Base-by-base conservation (phyloP, 352 stramenopile genomes). In the Elongisporangium prolatum region DNA sequence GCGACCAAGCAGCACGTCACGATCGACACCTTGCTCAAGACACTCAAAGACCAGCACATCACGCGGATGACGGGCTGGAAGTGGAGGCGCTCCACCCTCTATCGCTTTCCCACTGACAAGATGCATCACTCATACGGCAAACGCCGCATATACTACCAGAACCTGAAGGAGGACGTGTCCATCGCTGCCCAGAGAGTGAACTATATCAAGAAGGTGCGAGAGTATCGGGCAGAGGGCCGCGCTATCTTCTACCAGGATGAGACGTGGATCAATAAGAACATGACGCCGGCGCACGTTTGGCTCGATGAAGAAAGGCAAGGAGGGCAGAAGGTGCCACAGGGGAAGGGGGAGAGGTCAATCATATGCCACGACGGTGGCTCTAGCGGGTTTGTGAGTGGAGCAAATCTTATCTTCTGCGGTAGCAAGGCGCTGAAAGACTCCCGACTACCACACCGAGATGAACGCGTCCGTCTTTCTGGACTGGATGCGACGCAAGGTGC, bases 401-500 rank as follows among this genome's bases (percentile, higher is more conserved):
- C 55, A 4, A 54, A 56, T 24, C 50, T 74, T 1, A 65, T 74
- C 3, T 74, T 71, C 24, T 50, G 63, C 0, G 67, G 63, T 0
- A 56, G 8, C 5, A 71, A 75, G 25, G 8, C 63, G 13, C 56
- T 75, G n/a, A 65, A 70, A 20, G 56, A 71, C 13, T 58, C 67
- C 13, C 13, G 58, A 74, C n/a, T 74, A 65, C 24, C 63, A 69
- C 57, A 68, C 50, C 9, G 63, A 74, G 24, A 74, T 74, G 52
- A 74, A 71, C 24, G 20, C 59, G 11, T 18, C 11, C 21, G 56
- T 69, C 0, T 67, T 72, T 28, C 20, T 62, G 0, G 64, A 72
- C 28, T 75, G 61, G 57, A 18, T 75, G 1, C 52, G 65, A 40
- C 56, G 50, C 20, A 51, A 55, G 3, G 56, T 71, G 0, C 18